Conservation (phyloP, 2,329 filamentous ascomycete genomes). For the Cladorrhinum sp. region DNA sequence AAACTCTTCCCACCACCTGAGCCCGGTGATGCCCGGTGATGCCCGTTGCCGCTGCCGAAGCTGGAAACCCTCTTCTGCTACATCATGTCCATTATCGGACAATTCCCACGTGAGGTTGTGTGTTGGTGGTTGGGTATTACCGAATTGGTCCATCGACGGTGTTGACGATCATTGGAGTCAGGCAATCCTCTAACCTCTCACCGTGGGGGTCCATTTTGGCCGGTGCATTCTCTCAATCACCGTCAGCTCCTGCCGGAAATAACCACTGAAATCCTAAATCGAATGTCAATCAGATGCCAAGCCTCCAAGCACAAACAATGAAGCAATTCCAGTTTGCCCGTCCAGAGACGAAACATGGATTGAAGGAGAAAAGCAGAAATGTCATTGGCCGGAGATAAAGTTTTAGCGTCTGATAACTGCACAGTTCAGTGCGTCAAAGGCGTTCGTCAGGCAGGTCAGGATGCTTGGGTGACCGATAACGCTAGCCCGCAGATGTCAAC, state of each 20-base stretch:
- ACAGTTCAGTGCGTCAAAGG: background rate
- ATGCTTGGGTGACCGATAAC: slow-evolving; percentile 1
- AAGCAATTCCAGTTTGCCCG: background rate
- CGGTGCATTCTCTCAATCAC: background rate
- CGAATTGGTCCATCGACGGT: background rate
- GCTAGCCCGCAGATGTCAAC: background rate
- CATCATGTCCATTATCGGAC: background rate
- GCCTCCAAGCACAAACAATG: background rate
- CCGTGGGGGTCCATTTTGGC: background rate
- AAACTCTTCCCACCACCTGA: background rate
- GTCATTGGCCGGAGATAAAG: slow-evolving; percentile 6
- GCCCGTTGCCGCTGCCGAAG: background rate
- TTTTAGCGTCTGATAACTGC: slow-evolving; percentile 8
- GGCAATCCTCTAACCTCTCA: background rate
- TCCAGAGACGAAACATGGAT: background rate
- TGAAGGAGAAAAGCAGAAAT: background rate
- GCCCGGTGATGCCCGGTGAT: background rate
- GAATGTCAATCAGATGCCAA: too few species aligned
- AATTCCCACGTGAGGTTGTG: slow-evolving; percentile 1
- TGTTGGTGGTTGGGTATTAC: too few species aligned
- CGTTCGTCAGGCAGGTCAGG: slow-evolving; percentile 1
- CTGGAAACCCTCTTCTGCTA: background rate
- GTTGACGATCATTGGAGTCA: background rate
- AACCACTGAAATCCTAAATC: background rate
- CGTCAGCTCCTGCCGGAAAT: background rate